Evolutionary conservation across 108 stramenopile species (phyloP).

Genomic region (Nitzschia sp.): DNA sequence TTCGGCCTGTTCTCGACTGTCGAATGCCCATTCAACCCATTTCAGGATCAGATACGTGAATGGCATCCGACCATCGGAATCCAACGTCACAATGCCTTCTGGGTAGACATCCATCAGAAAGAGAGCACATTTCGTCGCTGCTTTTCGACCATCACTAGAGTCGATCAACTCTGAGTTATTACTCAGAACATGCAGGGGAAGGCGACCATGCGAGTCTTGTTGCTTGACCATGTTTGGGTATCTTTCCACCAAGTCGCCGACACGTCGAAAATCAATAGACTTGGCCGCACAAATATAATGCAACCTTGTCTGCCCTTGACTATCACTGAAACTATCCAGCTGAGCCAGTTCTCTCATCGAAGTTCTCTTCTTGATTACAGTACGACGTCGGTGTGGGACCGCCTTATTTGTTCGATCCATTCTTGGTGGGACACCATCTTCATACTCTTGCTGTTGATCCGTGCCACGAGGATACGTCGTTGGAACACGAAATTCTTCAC

Average conservation of each 20-base stretch:
- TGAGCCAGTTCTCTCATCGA: not conserved
- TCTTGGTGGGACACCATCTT: no score
- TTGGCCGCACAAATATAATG: not conserved
- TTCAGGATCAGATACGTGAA: constrained; percentile 13
- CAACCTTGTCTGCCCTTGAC: not conserved
- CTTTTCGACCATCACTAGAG: constrained; percentile 3
- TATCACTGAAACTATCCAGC: not conserved
- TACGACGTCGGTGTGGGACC: no score
- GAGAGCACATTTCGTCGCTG: not conserved
- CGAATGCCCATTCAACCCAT: constrained; percentile 23
- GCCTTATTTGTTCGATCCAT: not conserved
- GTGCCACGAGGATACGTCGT: not conserved
- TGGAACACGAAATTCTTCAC: not conserved
- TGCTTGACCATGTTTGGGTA: constrained; percentile 1
- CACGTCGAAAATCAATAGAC: constrained; percentile 6
- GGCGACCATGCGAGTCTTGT: not conserved
- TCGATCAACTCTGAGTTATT: constrained; percentile 7
- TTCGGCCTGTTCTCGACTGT: constrained; percentile 5
- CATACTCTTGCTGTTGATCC: no score
- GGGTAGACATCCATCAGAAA: constrained; percentile 21
- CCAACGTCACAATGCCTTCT: constrained; percentile 14
- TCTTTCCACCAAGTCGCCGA: constrained; percentile 2
- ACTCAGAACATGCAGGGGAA: constrained; percentile 6
- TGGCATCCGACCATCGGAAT: constrained; percentile 17
- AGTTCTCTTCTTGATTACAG: not conserved